These are phyloP conservation scores for Mollisia scopiformis DNA, from an alignment of 2,329 filamentous ascomycete species.

Conservation along the genomic window DNA sequence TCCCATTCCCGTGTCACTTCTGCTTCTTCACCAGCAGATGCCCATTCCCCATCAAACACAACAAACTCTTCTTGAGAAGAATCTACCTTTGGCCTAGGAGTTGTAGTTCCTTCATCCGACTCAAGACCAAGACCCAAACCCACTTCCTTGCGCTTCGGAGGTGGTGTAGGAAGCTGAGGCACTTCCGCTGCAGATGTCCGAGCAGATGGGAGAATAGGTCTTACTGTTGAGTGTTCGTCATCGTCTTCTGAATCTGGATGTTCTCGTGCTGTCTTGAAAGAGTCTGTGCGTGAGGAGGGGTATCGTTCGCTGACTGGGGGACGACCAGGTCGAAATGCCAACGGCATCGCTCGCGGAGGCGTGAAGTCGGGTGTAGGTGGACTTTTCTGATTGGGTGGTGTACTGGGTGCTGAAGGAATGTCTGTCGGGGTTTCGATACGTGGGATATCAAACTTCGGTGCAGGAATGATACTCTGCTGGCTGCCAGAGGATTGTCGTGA, in stretches of 20 bases:
- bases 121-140: constrained; percentile 42
- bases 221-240: constrained; percentile 48
- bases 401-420: constrained; percentile 47
- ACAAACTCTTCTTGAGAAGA: constrained; percentile 52
- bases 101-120: constrained; percentile 40
- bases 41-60: constrained; percentile 64
- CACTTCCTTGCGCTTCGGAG: constrained; percentile 31
- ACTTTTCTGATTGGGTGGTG: constrained; percentile 66
- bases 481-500: constrained; percentile 59
- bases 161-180: constrained; percentile 20
- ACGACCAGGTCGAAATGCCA: constrained; percentile 50
- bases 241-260: constrained; percentile 65
- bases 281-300: constrained; percentile 53
- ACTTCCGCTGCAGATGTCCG: constrained; percentile 28
- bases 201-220: constrained; percentile 33
- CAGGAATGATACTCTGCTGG: constrained; percentile 20
- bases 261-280: constrained; percentile 73
- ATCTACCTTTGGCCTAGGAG: constrained; percentile 32
- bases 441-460: constrained; percentile 25
- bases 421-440: constrained; percentile 21
- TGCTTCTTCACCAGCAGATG: constrained; percentile 38
- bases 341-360: constrained; percentile 60
- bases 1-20: constrained; percentile 60
- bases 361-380: constrained; percentile 78
- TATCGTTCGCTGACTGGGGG: constrained; percentile 51